These are phyloP conservation scores for Apophysomyces trapeziformis DNA, from an alignment of 371 early-diverging fungal species.

Conservation along the genomic window DNA sequence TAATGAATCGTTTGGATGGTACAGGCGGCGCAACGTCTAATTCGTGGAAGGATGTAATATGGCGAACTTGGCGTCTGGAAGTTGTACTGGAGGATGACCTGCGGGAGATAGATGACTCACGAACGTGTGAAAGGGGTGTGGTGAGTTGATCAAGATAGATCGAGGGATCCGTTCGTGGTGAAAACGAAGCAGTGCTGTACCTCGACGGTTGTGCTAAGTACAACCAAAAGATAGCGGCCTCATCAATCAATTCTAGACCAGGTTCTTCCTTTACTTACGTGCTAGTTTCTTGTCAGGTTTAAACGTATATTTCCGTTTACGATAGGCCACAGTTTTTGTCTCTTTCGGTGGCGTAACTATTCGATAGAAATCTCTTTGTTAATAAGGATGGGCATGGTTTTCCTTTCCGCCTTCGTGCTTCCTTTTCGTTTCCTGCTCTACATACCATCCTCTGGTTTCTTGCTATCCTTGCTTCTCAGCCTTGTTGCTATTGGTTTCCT, in stretches of 20 bases:
- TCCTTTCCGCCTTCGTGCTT: neutral
- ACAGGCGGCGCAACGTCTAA: slow-evolving; percentile 19
- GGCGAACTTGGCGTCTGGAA: slow-evolving; percentile 2
- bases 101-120: neutral
- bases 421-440: neutral
- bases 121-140: slow-evolving; percentile 6
- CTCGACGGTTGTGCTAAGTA: slow-evolving; percentile 5
- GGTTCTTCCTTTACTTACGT: neutral
- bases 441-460: slow-evolving; percentile 7
- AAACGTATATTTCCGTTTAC: slow-evolving; percentile 1
- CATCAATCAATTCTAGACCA: slow-evolving; percentile 13
- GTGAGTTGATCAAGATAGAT: slow-evolving; percentile 19
- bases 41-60: slow-evolving; percentile 16
- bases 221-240: neutral
- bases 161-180: slow-evolving; percentile 17
- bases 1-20: slow-evolving; percentile 22
- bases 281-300: neutral
- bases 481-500: slow-evolving; percentile 9
- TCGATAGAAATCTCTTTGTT: neutral
- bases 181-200: slow-evolving; percentile 10
- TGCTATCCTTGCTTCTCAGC: neutral
- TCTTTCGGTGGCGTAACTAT: slow-evolving; percentile 14
- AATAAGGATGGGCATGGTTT: neutral
- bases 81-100: neutral
- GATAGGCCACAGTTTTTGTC: neutral